Base-by-base conservation (phyloP, 2,329 filamentous ascomycete genomes). In the Pseudophaeomoniella oleicola region DNA sequence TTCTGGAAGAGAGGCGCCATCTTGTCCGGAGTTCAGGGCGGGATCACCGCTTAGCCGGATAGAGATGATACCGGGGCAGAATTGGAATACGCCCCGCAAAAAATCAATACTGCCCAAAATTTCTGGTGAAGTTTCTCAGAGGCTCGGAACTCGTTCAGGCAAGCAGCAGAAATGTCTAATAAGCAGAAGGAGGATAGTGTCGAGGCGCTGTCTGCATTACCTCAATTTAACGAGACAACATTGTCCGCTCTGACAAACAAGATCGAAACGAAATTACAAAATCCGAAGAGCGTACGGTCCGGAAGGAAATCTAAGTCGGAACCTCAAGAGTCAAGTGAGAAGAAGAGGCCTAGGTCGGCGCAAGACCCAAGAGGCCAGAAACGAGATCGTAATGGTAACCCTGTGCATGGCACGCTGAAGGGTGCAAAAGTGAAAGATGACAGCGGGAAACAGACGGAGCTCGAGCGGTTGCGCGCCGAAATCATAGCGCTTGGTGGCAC, bases 401-500 rank as follows among this genome's bases (percentile, higher is more conserved):
- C 63, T 38, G 65, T 65, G 38, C 47, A 52, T 16, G 30, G 39
- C 10, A 46, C 49, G 44, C 58, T 50, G 56, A 59, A 50, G 27
- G 51, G 15, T 6, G 14, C 11, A 5, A n/a, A 33, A 39, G 13
- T 32, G 43, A 19, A 44, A 42, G 33, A 46, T 43, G 29, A 36
- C 44, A 16, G 35, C 34, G 27, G 33, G 38, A 19, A 38, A 42
- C 36, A 40, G 44, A 17, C 19, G 31, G 16, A 16, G 39, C 11
- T 44, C 43, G 37, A 35, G 19, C 16, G 13, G 29, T 34, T 34
- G 42, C 45, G 3, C 47, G 54, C 19, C 51, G 63, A 66, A 41
- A 60, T 67, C 41, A 41, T 62, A 41, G 57, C 57, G 4, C 55
- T 67, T 36, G 64, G 64, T 19, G 64, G 64, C 34, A 65, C 58